Evolutionary conservation across 352 stramenopile species (phyloP), one percentile per base, ranked within the genome.

Genomic region (Pythium pyrilobum): DNA sequence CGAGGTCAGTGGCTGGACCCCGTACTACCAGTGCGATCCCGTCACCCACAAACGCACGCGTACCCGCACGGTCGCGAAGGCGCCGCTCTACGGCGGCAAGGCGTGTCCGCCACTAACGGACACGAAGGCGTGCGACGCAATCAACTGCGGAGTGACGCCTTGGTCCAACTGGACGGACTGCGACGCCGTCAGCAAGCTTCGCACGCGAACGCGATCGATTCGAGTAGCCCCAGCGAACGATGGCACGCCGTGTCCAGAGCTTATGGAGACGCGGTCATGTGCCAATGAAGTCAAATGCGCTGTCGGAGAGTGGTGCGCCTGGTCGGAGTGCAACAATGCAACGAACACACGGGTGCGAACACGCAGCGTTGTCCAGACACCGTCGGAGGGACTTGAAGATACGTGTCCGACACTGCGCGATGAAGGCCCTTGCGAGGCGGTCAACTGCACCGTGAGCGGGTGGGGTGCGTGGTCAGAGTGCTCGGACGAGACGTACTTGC

Each of bases 81-180:
- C 61, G 10, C 47, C 62, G 4, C 65, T 68, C 15, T 62, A 72
- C 3, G 67, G 67, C 11, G 74, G 79, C 24, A 66, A 72, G n/a
- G 39, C 58, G 11, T 89, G 78, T 31, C 72, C 66, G 4, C 9
- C 48, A n/a, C 69, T 90, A 7, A 40, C 69, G 3, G 72, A 87
- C 18, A 63, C 40, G 0, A 59, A 48, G 5, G 44, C n/a, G 6
- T 90, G 79, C 45, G 44, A 57, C 21, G 64, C 69, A 2, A 63
- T 86, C 12, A 69, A 83, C 48, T 89, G 78, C 34, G 72, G 71
- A 8, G 65, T 87, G 13, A 78, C 64, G 15, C 46, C 50, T 2
- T 89, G 78, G 78, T 63, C 49, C 0, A 31, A 66, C 0, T 89
- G 74, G 70, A 61, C 64, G 1, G 62, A 64, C 21, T 89, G 79